These are phyloP conservation scores for Wickerhamomyces mucosus DNA, from an alignment of 805 yeast genomes.

Conservation along the genomic window DNA sequence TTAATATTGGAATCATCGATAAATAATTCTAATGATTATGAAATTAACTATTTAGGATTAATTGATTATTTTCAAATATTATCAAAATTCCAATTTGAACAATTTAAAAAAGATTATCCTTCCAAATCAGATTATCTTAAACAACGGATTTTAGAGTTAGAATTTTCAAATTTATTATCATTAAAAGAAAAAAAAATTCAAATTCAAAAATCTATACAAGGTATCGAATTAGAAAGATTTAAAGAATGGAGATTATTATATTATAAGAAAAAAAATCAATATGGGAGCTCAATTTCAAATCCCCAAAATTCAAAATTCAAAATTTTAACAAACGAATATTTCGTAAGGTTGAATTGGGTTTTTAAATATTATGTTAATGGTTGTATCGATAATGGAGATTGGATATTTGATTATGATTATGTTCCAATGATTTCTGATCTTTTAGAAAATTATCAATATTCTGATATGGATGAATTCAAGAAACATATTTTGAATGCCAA, in stretches of 20 bases:
- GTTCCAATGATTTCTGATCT: neutral
- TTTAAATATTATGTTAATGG: neutral
- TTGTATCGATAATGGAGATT: neutral
- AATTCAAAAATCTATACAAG: neutral
- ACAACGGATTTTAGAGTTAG: too few species aligned
- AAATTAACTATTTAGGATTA: neutral
- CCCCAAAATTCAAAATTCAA: too few species aligned
- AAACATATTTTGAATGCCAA: neutral
- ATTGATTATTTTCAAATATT: neutral
- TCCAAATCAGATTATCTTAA: too few species aligned
- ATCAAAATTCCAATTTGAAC: neutral
- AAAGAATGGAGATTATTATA: neutral
- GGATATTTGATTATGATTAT: neutral
- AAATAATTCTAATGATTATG: neutral
- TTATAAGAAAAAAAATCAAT: neutral
- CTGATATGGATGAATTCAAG: neutral
- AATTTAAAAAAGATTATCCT: too few species aligned
- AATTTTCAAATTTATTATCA: neutral
- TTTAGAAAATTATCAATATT: neutral
- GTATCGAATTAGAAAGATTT: neutral
- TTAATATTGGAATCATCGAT: neutral
- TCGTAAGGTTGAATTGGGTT: neutral
- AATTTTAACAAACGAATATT: neutral
- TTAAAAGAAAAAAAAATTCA: neutral
- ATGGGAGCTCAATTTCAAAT: too few species aligned